Conservation (phyloP, 768 basidiomycete species). For the Suillus decipiens region DNA sequence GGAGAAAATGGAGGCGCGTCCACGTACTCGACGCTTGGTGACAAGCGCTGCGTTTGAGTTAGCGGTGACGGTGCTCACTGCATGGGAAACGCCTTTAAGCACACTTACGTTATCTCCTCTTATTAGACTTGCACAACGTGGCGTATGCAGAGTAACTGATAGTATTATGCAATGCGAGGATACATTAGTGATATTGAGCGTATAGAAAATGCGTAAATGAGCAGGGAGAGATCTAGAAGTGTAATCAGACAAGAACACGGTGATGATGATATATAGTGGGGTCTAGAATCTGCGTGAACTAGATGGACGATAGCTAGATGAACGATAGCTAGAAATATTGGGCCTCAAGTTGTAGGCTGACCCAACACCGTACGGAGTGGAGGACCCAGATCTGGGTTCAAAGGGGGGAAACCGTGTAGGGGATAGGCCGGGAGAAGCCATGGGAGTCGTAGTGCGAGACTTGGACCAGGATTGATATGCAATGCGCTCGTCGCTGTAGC, state of each 20-base stretch:
- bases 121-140: neutral
- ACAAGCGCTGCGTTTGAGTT: neutral
- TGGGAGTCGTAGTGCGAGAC: constrained; percentile 69
- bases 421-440: constrained; percentile 49
- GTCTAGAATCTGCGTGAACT: constrained; percentile 37
- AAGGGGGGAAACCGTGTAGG: constrained; percentile 37
- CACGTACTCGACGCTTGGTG: neutral
- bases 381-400: constrained; percentile 56
- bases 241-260: constrained; percentile 8
- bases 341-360: constrained; percentile 58
- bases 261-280: neutral
- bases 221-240: constrained; percentile 15
- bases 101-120: neutral
- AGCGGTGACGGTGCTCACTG: neutral
- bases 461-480: constrained; percentile 56
- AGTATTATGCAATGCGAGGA: constrained; percentile 11
- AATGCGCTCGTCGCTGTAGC: constrained; percentile 67
- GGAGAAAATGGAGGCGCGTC: no score
- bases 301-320: constrained; percentile 40
- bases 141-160: neutral
- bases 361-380: constrained; percentile 51
- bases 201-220: constrained; percentile 20
- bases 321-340: constrained; percentile 56
- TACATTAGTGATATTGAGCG: constrained; percentile 19
- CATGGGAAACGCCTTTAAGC: neutral